A percentile compares a stretch with the other conserved stretches of the same genome.
phyloP scores from a whole-genome alignment of 352 stramenopile species.

The Thraustochytrium striatum region DNA sequence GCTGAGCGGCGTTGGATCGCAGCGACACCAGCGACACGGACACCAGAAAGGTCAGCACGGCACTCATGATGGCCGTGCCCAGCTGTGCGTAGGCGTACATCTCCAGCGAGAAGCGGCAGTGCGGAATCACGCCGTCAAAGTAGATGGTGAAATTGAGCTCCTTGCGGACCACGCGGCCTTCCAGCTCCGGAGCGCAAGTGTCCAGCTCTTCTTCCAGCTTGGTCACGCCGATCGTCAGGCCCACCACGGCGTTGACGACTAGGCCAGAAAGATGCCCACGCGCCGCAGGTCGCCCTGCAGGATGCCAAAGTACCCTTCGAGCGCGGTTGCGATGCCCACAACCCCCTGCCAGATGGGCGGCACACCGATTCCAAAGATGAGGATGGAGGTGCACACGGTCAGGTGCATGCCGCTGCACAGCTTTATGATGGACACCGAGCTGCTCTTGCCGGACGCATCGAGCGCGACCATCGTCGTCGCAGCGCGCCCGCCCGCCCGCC shows the following conservation, averaged over 20 bases:
- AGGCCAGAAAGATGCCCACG: constrained; percentile 8
- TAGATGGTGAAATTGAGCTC: constrained; percentile 41
- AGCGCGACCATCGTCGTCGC: background rate
- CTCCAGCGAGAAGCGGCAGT: constrained; percentile 13
- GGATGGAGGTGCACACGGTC: constrained; percentile 32
- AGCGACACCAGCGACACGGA: background rate
- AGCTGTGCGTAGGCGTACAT: constrained; percentile 44
- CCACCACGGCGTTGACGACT: constrained; percentile 9
- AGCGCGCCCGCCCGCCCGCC: background rate
- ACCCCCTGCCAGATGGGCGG: constrained; percentile 44
- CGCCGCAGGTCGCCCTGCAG: background rate
- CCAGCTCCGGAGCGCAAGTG: background rate
- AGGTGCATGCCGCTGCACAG: constrained; percentile 18
- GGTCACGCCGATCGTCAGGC: background rate
- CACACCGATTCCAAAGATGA: constrained; percentile 43
- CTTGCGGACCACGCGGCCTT: constrained; percentile 36
- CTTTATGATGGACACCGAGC: background rate
- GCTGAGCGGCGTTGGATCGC: no score
- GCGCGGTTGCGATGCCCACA: constrained; percentile 7
- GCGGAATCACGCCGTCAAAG: constrained; percentile 9
- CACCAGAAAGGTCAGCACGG: background rate
- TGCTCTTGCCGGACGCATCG: background rate
- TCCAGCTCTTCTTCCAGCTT: background rate
- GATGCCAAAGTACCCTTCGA: constrained; percentile 38
- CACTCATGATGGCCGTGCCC: constrained; percentile 26